phyloP scores from a whole-genome alignment of 2,329 filamentous ascomycete genomes.

The Penicillium thymicola region DNA sequence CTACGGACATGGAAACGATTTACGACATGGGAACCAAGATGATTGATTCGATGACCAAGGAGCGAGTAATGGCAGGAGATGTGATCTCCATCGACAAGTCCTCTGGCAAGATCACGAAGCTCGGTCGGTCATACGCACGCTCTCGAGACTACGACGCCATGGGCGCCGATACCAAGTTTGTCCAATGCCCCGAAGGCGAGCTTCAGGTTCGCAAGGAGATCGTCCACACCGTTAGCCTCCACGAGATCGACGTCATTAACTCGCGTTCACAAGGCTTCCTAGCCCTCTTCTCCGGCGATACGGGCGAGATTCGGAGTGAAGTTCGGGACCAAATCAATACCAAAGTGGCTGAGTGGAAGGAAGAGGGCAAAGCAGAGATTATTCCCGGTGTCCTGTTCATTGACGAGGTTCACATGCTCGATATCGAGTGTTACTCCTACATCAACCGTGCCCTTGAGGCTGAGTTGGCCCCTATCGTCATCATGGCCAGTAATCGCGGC shows the following conservation, averaged over 20 bases:
- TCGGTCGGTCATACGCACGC: conserved; percentile 89
- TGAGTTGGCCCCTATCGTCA: conserved; percentile 92
- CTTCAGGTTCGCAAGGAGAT: conserved; percentile 96
- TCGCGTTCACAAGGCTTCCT: conserved; percentile 97
- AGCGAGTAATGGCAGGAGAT: conserved; percentile 97
- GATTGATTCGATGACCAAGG: conserved; percentile 99
- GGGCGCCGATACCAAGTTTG: conserved; percentile 96
- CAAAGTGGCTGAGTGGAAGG: conserved; percentile 98
- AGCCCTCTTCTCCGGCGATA: conserved; percentile 95
- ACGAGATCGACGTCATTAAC: conserved; percentile 99
- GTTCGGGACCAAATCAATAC: conserved; percentile 99
- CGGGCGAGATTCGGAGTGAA: conserved; percentile 94
- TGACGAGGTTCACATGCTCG: conserved; percentile 99
- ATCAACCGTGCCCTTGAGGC: conserved; percentile 96
- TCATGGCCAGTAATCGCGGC: conserved; percentile 98
- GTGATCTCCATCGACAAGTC: conserved; percentile 99
- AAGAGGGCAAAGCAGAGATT: conserved; percentile 98
- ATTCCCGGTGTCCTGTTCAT: conserved; percentile 97
- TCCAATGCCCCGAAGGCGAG: conserved; percentile 96
- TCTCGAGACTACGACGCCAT: conserved; percentile 98
- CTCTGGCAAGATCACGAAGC: conserved; percentile 94
- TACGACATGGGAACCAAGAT: conserved; percentile 99
- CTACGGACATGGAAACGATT: conserved; percentile 98
- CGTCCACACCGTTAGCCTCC: conserved; percentile 91
- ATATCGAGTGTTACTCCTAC: conserved; percentile 98